Base-by-base conservation (phyloP, 2,329 filamentous ascomycete species). In the Blastomyces silverae region DNA sequence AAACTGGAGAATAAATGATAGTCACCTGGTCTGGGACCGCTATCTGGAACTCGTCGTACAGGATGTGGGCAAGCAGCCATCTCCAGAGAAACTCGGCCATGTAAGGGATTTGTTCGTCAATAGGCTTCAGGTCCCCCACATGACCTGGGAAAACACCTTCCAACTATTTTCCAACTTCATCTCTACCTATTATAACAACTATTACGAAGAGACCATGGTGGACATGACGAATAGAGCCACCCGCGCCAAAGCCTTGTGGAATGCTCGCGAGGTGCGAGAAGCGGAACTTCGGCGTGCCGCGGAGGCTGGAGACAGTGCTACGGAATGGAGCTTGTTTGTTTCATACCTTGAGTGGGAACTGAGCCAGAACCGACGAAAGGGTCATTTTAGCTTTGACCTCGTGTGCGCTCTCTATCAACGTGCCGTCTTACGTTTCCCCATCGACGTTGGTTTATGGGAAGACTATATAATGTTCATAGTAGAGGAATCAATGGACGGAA, bases 271-370 rank as follows among this genome's bases (percentile, higher is more conserved):
- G 65, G 73, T 79, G 25, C 80, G 82, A 65, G 86, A 88, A 70
- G 76, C 80, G 63, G 79, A 79, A 55, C 71, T 88, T 37, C 78
- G 79, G 58, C 79, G 81, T 62, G 83, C 83, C 0, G 73, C 79
- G 37, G 78, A 83, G 55, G 75, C 79, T n/a, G 79, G 79, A 44
- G 84, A 88, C 67, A 77, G 75, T 64, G 74, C 75, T n/a, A 76
- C 78, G 10, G 82, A 87, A 66, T 85, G 83, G 75, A 74, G 76
- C 25, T 76, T 80, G 3, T 83, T 83, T 67, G 77, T 76, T 4
- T 85, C 89, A 64, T 99, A 99, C 71, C 80, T 97, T 22, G 87
- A 90, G 63, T 97, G 91, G 89, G 94, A 99, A 79, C 83, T 88
- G 71, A 80, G 77, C 22, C 85, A 87, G 72, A 82, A 81, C 68